Conservation (phyloP, 2,329 filamentous ascomycete species). For the Exutisphaerella laricina region DNA sequence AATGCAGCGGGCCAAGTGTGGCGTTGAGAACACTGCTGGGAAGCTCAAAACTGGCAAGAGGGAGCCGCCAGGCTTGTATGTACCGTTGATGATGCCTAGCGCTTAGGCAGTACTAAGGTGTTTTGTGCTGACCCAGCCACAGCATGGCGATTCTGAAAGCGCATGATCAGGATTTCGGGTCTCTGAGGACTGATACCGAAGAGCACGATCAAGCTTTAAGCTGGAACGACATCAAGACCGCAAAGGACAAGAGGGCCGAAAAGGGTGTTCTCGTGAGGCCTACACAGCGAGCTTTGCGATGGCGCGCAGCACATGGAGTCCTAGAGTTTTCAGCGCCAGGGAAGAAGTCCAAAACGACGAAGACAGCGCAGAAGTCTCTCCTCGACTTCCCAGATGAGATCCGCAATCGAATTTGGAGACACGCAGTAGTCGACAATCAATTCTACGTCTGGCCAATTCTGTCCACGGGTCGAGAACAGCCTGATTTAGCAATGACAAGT, state of each 20-base stretch:
- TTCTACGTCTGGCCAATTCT: constrained; percentile 20
- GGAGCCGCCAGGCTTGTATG: not conserved
- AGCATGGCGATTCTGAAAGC: not conserved
- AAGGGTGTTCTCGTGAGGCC: constrained; percentile 1
- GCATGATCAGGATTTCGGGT: not conserved
- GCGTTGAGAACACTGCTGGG: not conserved
- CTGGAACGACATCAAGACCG: not conserved
- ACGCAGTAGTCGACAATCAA: constrained; percentile 18
- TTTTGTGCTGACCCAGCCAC: too few relatives aligned
- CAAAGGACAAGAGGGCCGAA: constrained; percentile 3
- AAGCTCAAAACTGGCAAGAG: constrained; percentile 1
- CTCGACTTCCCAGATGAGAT: constrained; percentile 12
- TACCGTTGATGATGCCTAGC: too few relatives aligned
- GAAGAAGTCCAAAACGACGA: not conserved
- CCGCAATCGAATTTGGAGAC: constrained; percentile 16
- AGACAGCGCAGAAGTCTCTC: not conserved
- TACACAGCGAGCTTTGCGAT: not conserved
- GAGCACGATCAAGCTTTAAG: too few relatives aligned
- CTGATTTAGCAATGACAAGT: constrained; percentile 24
- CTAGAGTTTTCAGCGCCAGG: not conserved
- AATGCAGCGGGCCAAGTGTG: not conserved
- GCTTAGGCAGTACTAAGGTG: too few relatives aligned
- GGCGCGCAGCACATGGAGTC: not conserved
- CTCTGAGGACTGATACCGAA: not conserved
- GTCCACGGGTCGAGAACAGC: constrained; percentile 20